These are phyloP conservation scores for Pezizomycotina sp. DNA, from an alignment of 2,329 filamentous ascomycete genomes.

Conservation along the genomic window DNA sequence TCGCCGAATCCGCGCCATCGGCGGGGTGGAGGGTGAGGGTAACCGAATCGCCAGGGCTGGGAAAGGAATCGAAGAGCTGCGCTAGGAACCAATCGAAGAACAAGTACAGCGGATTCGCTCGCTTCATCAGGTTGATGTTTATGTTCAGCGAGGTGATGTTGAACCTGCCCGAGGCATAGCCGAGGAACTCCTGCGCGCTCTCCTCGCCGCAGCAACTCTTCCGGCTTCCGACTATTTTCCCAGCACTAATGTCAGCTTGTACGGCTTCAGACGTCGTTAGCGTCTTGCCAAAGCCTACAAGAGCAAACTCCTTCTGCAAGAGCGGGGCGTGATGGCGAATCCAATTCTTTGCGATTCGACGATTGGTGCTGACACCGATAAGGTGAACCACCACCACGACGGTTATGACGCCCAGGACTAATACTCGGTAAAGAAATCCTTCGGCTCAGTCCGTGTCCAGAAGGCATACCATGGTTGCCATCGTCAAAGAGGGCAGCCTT, in stretches of 20 bases:
- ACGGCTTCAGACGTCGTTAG: conserved; percentile 32
- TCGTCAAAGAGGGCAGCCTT: conserved; percentile 13
- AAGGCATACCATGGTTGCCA: conserved; percentile 62
- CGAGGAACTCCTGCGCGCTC: conserved; percentile 67
- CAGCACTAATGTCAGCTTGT: conserved; percentile 28
- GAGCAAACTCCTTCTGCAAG: conserved; percentile 66
- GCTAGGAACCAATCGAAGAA: conserved; percentile 51
- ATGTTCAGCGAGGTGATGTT: conserved; percentile 85
- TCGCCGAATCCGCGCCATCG: conserved; percentile 66
- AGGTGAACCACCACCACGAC: conserved; percentile 64
- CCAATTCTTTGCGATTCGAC: conserved; percentile 65
- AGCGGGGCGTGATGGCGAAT: conserved; percentile 54
- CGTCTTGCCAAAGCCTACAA: conserved; percentile 55
- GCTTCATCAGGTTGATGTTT: conserved; percentile 63
- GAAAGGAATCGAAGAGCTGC: conserved; percentile 65
- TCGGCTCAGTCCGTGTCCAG: conserved; percentile 70
- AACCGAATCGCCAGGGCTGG: conserved; percentile 51
- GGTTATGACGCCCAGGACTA: conserved; percentile 59
- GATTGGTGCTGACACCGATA: conserved; percentile 65
- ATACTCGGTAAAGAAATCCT: conserved; percentile 79
- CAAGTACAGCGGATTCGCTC: conserved; percentile 62
- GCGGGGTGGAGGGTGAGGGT: conserved; percentile 74
- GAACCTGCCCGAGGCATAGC: conserved; percentile 79
- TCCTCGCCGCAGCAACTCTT: conserved; percentile 41
- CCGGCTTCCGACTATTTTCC: conserved; percentile 13